Evolutionary conservation across 805 yeast genomes (phyloP).

Genomic region (Debaryomyces prosopidis): DNA sequence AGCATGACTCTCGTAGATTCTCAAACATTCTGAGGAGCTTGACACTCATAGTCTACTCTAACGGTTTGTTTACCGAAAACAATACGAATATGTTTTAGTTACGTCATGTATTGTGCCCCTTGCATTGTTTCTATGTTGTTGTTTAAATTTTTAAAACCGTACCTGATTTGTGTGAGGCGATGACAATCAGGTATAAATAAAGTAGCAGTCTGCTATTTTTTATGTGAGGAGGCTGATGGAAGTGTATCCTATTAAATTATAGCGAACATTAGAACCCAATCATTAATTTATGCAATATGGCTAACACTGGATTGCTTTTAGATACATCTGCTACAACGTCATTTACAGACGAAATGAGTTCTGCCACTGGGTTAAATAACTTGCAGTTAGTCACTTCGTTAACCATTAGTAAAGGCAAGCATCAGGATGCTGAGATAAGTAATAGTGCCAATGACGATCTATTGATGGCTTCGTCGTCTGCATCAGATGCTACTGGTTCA

Average conservation of each 20-base stretch:
- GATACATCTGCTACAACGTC: conserved; percentile 1
- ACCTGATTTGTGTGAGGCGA: no score
- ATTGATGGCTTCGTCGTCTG: not conserved
- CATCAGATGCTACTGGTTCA: conserved; percentile 4
- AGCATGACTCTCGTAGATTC: no score
- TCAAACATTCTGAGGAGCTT: no score
- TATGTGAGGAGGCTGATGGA: no score
- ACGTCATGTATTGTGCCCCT: not conserved
- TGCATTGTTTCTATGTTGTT: not conserved
- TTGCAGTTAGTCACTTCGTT: conserved; percentile 5
- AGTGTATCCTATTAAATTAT: no score
- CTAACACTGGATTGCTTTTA: conserved; percentile 1
- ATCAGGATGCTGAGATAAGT: conserved; percentile 1
- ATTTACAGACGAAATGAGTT: not conserved
- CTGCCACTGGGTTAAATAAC: conserved; percentile 1
- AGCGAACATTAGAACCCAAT: no score
- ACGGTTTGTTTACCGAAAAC: no score
- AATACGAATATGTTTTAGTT: not conserved
- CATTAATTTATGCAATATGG: not conserved
- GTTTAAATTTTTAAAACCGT: not conserved
- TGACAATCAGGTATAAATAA: no score
- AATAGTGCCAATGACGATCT: conserved; percentile 1
- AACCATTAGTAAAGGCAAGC: not conserved
- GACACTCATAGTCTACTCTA: no score
- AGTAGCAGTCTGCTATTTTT: no score